Conservation (phyloP, 306 rosid genomes). For the Myrica gale region DNA sequence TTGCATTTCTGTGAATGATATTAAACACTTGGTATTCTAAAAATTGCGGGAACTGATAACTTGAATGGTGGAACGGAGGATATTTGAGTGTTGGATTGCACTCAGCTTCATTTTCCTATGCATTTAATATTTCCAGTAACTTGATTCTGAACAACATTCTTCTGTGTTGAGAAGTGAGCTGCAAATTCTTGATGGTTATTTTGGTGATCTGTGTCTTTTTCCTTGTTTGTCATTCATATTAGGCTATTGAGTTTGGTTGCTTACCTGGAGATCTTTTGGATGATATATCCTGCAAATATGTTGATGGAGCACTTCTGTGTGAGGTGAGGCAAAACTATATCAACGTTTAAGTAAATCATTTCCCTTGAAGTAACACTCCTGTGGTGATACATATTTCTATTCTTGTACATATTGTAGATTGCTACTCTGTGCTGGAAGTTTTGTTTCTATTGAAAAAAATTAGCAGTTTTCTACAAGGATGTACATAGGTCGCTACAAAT, state of each 20-base stretch:
- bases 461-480: neutral
- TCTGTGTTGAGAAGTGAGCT: neutral
- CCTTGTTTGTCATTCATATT: neutral
- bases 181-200: conserved; percentile 3
- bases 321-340: conserved; percentile 61
- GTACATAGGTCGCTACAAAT: neutral
- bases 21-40: neutral
- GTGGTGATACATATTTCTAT: neutral
- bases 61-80: neutral
- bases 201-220: neutral
- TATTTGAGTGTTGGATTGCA: neutral
- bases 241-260: conserved; percentile 96
- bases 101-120: neutral
- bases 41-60: neutral
- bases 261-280: conserved; percentile 89
- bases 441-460: neutral
- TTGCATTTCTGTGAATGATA: neutral
- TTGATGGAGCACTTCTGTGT: conserved; percentile 77
- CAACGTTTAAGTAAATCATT: conserved; percentile 8
- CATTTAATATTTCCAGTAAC: neutral
- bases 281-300: conserved; percentile 84
- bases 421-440: neutral
- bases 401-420: no score
- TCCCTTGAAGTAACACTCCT: neutral
- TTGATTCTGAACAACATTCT: neutral